phyloP scores from a whole-genome alignment of 176 grass and related monocot species.

The Rhipidocladum racemiflorum region DNA sequence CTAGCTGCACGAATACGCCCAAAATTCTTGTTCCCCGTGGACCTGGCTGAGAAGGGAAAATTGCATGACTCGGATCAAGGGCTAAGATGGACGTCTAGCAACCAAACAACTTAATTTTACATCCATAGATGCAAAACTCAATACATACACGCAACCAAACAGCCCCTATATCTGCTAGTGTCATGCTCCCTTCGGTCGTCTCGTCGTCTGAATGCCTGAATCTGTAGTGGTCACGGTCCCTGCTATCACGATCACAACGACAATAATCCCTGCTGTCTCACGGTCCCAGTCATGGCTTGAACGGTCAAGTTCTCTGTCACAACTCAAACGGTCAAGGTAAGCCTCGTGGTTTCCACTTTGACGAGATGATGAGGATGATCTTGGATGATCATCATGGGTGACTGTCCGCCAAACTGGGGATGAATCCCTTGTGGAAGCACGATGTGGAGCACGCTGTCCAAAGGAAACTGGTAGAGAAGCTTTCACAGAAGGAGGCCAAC shows the following conservation, averaged over 20 bases:
- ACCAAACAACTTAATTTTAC: no score
- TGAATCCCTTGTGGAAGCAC: constrained; percentile 79
- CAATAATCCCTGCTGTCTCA: constrained; percentile 32
- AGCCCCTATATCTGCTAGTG: constrained; percentile 36
- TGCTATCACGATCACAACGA: constrained; percentile 32
- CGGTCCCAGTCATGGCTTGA: constrained; percentile 14
- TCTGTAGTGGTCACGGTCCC: constrained; percentile 40
- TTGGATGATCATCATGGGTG: constrained; percentile 30
- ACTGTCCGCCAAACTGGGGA: constrained; percentile 65
- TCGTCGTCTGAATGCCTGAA: constrained; percentile 34
- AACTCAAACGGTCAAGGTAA: constrained; percentile 5
- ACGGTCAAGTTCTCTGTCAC: neutral
- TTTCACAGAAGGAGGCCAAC: constrained; percentile 87
- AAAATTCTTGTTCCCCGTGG: no score
- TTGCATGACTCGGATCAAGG: no score
- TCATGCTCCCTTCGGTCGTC: constrained; percentile 43
- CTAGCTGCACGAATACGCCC: no score
- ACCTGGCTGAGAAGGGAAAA: no score
- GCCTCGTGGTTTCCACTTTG: constrained; percentile 15
- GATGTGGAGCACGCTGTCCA: constrained; percentile 88
- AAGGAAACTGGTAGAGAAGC: constrained; percentile 91
- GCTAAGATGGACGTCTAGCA: no score
- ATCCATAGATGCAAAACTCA: no score
- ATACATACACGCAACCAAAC: no score
- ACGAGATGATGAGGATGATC: constrained; percentile 33